Evolutionary conservation across 2,329 filamentous ascomycete genomes (phyloP), one percentile per base, ranked within the genome.

Genomic region (Ascochyta rabiei): DNA sequence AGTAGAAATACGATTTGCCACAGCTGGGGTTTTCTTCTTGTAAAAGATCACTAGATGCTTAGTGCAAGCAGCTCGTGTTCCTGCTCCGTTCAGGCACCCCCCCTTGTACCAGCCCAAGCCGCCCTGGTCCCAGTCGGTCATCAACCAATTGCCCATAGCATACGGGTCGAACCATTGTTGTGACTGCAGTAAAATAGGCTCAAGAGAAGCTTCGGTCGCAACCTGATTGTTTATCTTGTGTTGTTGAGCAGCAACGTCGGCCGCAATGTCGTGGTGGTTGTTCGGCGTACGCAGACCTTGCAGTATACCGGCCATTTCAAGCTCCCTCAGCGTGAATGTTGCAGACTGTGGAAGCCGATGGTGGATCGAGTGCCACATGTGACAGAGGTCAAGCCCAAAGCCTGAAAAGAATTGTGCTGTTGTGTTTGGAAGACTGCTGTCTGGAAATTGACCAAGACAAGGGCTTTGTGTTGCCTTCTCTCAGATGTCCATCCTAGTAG

Each of bases 81-180:
- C n/a, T n/a, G n/a, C n/a, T n/a, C n/a, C n/a, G n/a, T n/a, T n/a
- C n/a, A n/a, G n/a, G n/a, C n/a, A n/a, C n/a, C n/a, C n/a, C n/a
- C n/a, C n/a, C n/a, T n/a, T n/a, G n/a, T n/a, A n/a, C 64, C 66
- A 69, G 4, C 65, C 62, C 19, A 70, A 53, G 9, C 46, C 41
- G 23, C 58, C 63, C 33, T 71, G 69, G 23, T 72, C 67, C 69
- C 69, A 73, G 47, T 73, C 69, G n/a, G 64, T 61, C 57, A 71
- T 67, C 28, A 72, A 52, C 70, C 68, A 73, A 39, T 70, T 71
- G 10, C 66, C 68, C 53, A 69, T 66, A 19, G 63, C 64, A 37
- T 71, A 71, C 9, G 63, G 64, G 6, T 61, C 62, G 24, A 72
- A 64, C 62, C 63, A 71, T 16, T 69, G 63, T 38, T 71, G 67